These are phyloP conservation scores for Scytalidium sp. DNA, from an alignment of 2,329 filamentous ascomycete genomes.

Conservation along the genomic window DNA sequence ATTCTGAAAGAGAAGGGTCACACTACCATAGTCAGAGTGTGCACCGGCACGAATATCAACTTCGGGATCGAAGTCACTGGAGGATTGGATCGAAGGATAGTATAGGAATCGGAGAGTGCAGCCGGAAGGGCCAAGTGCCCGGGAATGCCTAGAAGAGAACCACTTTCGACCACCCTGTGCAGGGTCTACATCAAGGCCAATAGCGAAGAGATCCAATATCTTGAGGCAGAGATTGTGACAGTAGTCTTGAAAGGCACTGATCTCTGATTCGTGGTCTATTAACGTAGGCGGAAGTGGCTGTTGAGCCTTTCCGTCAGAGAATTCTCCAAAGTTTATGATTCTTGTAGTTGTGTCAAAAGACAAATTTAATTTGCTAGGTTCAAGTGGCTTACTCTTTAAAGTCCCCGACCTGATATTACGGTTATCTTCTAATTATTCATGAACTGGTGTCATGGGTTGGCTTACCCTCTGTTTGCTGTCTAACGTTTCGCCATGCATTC, in stretches of 20 bases:
- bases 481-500: constrained; percentile 83
- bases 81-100: constrained; percentile 55
- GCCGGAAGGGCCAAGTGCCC: constrained; percentile 44
- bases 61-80: constrained; percentile 40
- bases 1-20: constrained; percentile 80
- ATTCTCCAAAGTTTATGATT: constrained; percentile 89
- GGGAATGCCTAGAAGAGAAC: constrained; percentile 61
- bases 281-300: constrained; percentile 74
- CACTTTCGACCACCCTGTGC: constrained; percentile 20
- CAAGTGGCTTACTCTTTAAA: constrained; percentile 71
- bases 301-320: constrained; percentile 60
- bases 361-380: neutral
- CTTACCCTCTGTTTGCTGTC: constrained; percentile 76
- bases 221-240: constrained; percentile 72
- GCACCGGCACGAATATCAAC: constrained; percentile 82
- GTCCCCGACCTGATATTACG: constrained; percentile 61
- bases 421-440: constrained; percentile 11
- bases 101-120: constrained; percentile 60
- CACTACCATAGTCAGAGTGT: constrained; percentile 75
- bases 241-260: constrained; percentile 63
- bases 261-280: constrained; percentile 51
- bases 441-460: constrained; percentile 8
- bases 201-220: constrained; percentile 73
- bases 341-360: constrained; percentile 38
- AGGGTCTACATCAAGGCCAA: constrained; percentile 63